Percentiles rank a stretch among this genome's conserved stretches.
phyloP scores from a whole-genome alignment of 208 protist genomes.

The Trypanosoma theileri region DNA sequence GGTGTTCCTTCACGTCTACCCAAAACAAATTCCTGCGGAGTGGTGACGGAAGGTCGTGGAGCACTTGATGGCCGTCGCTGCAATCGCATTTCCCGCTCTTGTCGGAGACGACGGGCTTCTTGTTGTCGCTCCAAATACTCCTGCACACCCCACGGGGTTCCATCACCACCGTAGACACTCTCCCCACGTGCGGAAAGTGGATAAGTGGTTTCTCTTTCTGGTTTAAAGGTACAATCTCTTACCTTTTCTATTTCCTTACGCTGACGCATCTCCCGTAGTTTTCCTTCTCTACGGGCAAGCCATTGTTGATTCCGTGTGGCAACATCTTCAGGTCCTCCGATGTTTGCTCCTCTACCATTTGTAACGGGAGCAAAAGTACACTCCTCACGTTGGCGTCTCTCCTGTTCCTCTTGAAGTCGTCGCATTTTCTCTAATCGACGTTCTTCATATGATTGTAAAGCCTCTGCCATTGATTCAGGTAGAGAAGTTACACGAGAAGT shows the following conservation, averaged over 20 bases:
- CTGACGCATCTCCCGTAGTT: conserved; percentile 37
- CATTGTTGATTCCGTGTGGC: conserved; percentile 39
- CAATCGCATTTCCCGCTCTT: conserved; percentile 18
- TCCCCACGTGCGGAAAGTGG: conserved; percentile 4
- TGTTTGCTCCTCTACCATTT: conserved; percentile 17
- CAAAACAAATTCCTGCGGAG: conserved; percentile 23
- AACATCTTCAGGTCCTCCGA: conserved; percentile 27
- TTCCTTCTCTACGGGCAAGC: conserved; percentile 41
- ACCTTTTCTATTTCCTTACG: conserved; percentile 26
- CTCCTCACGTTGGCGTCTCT: conserved; percentile 34
- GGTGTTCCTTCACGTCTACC: conserved; percentile 14
- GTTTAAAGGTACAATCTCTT: conserved; percentile 37
- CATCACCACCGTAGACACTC: conserved; percentile 30
- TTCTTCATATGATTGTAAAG: conserved; percentile 46
- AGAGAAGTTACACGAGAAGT: conserved; percentile 24
- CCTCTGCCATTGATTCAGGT: conserved; percentile 30
- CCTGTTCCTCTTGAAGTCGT: conserved; percentile 38
- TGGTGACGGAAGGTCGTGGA: conserved; percentile 9
- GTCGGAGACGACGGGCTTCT: conserved; percentile 23
- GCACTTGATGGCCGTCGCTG: conserved; percentile 4
- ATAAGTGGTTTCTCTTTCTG: conserved; percentile 6
- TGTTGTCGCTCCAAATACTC: conserved; percentile 50
- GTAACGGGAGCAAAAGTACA: conserved; percentile 59
- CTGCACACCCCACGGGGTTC: conserved; percentile 33
- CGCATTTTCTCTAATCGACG: conserved; percentile 42